Evolutionary conservation across 805 yeast species (phyloP), one percentile per base, ranked within the genome.

Genomic region (Cyberlindnera veronae): DNA sequence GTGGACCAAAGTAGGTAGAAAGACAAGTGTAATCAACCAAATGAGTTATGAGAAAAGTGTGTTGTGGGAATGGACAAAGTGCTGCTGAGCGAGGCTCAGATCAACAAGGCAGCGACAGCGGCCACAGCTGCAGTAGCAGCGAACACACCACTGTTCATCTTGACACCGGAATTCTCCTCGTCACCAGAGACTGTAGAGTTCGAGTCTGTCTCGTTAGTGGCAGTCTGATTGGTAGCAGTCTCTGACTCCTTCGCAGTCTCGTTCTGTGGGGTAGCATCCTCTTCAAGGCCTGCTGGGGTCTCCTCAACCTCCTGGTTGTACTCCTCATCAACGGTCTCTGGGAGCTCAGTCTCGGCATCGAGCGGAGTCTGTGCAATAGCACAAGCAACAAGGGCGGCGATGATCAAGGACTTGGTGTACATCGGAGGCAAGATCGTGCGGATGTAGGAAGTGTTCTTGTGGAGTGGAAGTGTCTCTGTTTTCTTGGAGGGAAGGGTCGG

Each of bases 321-420:
- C 26, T 34, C 45, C 12, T 29, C 41, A n/a, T n/a, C n/a, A 12
- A 39, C 5, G 2, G 44, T n/a, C 29, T 27, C 14, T 21, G 38
- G 36, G 12, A 39, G 39, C 14, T 38, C 45, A 14, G 39, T 36
- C 18, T 42, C 46, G 23, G 31, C 11, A 20, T 42, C 49, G 14
- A 34, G 33, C 26, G 44, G 24, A 10, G 41, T 35, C 36, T 42
- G 53, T 16, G 58, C 48, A 53, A 69, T 48, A 23, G 71, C 48
- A 22, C 35, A 20, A 13, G 44, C 45, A 15, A 46, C 41, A 32
- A 50, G 14, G 15, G 47, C 41, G 11, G 45, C 26, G 18, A 45
- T 14, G 13, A 45, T 32, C 31, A 50, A 33, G 16, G 42, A 29
- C 42, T 45, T 50, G 39, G 41, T 14, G 40, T 41, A 40, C 48